Base-by-base conservation (phyloP, 1,139 yeast species). In the Meyerozyma guilliermondii region DNA sequence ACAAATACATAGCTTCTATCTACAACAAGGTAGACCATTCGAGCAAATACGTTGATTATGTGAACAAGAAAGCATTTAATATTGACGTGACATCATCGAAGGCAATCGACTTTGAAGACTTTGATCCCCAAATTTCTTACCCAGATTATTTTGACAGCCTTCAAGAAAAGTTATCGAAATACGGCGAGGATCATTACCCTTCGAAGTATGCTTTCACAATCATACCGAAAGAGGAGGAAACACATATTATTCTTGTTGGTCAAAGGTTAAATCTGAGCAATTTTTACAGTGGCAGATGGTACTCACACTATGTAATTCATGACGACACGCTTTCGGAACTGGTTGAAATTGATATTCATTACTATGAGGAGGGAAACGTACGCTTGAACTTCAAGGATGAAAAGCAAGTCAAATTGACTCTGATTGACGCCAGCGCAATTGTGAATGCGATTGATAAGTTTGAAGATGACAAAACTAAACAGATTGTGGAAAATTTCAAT, bases 281-380 rank as follows among this genome's bases (percentile, higher is more conserved):
- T 66, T 91, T 73, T 65, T 88, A 92, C 78, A 88, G 89, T 52
- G 98, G 98, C 7, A 80, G 81, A 60, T 91, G 98, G 97, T 76
- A 74, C 43, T 81, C 95, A 0, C 69, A 72, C 51, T 92, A 87
- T 60, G 57, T 65, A 4, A 65, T 77, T 39, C 62, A 71, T 46
- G 60, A 63, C 3, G 62, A 65, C 0, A 44, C 58, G 7, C 52
- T 85, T 11, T 52, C 54, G 1, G 96, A 95, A 5, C 56, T 60
- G 11, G 71, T 88, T 28, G 63, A 65, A 33, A 75, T 89, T 35
- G 92, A 87, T 50, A 85, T 91, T 38, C 98, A 92, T 62, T 92
- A 91, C 63, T 92, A 78, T 59, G 98, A 92, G 65, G 98, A 92
- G 53, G 98, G 98, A 26, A 92, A 92, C 56, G 98, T 92, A 17